A percentile compares a stretch with the other conserved stretches of the same genome.
These are phyloP conservation scores for Hansenula lynferdii DNA, from an alignment of 1,139 yeast species.

Conservation along the genomic window DNA sequence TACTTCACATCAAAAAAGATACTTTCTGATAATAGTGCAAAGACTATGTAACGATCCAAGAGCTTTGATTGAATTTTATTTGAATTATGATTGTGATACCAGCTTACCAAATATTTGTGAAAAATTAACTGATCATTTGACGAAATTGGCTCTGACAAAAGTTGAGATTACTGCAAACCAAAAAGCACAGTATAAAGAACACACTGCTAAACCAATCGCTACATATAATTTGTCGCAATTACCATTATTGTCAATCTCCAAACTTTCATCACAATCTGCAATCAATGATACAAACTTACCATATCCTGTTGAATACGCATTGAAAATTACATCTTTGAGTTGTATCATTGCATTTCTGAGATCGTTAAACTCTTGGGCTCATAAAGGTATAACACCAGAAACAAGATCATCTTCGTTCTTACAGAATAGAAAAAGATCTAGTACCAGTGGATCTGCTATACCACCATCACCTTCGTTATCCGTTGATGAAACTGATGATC, in stretches of 20 bases:
- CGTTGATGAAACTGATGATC: constrained; percentile 57
- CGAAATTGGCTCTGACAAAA: constrained; percentile 65
- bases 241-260: constrained; percentile 71
- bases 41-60: constrained; percentile 86
- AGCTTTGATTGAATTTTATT: constrained; percentile 83
- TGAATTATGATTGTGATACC: constrained; percentile 93
- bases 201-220: constrained; percentile 55
- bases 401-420: constrained; percentile 17
- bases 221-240: constrained; percentile 71
- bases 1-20: constrained; percentile 88
- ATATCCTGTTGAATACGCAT: constrained; percentile 76
- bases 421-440: constrained; percentile 34
- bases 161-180: constrained; percentile 72
- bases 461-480: constrained; percentile 17
- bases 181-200: constrained; percentile 59
- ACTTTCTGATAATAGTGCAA: constrained; percentile 71
- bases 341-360: constrained; percentile 80
- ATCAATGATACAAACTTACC: constrained; percentile 49
- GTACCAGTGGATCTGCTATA: constrained; percentile 35
- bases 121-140: constrained; percentile 69
- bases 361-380: constrained; percentile 87
- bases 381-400: constrained; percentile 50
- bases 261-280: constrained; percentile 56
- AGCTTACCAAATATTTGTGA: constrained; percentile 85
- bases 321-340: constrained; percentile 76